Base-by-base conservation (phyloP, 2,329 filamentous ascomycete species). In the Chaetomium strumarium region DNA sequence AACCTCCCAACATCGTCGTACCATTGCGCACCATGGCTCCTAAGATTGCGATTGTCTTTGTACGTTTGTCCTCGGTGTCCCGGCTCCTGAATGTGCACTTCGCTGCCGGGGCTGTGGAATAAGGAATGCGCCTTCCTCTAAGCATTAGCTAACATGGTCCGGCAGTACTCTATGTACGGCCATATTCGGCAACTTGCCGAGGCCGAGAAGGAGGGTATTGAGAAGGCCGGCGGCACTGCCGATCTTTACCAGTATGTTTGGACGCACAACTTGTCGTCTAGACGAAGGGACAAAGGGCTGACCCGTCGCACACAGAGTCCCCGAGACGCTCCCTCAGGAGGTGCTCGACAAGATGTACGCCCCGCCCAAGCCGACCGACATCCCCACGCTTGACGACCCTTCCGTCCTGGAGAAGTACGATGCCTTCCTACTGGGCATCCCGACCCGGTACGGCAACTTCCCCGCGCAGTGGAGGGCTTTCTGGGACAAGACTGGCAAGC, bases 381-480 rank as follows among this genome's bases (percentile, higher is more conserved):
- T 93, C 68, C 79, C 84, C 53, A 70, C 89, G 62, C 76, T 84
- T 46, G 68, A 78, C 16, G 73, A 80, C 66, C 77, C 82, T 6
- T 49, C 66, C 12, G 75, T 70, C 31, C 84, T 96, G 40, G 81
- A 84, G 66, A 59, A 75, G 49, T 97, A 95, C 75, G 91, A 97
- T 66, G 93, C 77, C 61, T 85, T 96, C 76, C 84, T 99, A 59
- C 80, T 97, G 64, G 93, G 93, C 61, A 93, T 97, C 70, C 93
- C 93, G 55, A 99, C 93, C 47, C 83, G 93, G 62, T 99, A 89
- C 75, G 93, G 93, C 64, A 97, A 95, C 83, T 96, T 96, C 80
- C 91, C 92, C 45, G 88, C 86, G 16, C 93, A 99, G 75, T 96
- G 88, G 88, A 96, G 93, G 72, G 67, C 83, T 39, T 92, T 90